Evolutionary conservation across 805 yeast genomes (phyloP).

Genomic region (Teunomyces panamensis): DNA sequence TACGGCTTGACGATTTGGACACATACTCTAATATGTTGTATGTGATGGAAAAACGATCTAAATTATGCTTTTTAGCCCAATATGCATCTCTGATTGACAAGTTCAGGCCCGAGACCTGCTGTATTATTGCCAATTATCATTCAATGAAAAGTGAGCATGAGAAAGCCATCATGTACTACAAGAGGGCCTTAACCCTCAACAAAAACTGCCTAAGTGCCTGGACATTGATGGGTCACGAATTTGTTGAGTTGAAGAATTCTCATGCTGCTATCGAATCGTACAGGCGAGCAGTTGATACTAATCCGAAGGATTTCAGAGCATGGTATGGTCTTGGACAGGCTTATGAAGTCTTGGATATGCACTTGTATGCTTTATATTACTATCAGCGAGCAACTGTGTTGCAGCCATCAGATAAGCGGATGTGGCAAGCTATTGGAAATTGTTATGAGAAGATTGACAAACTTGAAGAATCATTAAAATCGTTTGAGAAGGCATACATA

Average conservation of each 20-base stretch:
- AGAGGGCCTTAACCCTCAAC: conserved; percentile 81
- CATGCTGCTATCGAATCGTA: conserved; percentile 97
- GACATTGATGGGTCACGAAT: conserved; percentile 99
- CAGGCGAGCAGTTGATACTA: conserved; percentile 87
- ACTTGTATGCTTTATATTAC: conserved; percentile 84
- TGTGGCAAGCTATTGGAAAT: conserved; percentile 95
- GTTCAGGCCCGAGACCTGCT: conserved; percentile 91
- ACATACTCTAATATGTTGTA: conserved; percentile 91
- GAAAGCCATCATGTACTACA: conserved; percentile 88
- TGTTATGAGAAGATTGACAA: conserved; percentile 81
- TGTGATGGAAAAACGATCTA: conserved; percentile 86
- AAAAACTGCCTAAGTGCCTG: conserved; percentile 84
- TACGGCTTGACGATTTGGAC: conserved; percentile 86
- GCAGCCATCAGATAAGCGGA: conserved; percentile 84
- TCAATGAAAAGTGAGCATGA: conserved; percentile 92
- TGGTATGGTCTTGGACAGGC: conserved; percentile 99
- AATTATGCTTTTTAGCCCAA: conserved; percentile 84
- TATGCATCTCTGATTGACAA: conserved; percentile 77
- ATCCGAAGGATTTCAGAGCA: conserved; percentile 85
- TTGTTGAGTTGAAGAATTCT: conserved; percentile 90
- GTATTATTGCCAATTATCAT: conserved; percentile 90
- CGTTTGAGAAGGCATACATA: conserved; percentile 73
- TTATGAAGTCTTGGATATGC: conserved; percentile 95
- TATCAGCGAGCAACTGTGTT: conserved; percentile 87
- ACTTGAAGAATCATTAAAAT: conserved; percentile 68